Conservation (phyloP, 208 protist genomes). For the Crithidia acanthocephali region DNA sequence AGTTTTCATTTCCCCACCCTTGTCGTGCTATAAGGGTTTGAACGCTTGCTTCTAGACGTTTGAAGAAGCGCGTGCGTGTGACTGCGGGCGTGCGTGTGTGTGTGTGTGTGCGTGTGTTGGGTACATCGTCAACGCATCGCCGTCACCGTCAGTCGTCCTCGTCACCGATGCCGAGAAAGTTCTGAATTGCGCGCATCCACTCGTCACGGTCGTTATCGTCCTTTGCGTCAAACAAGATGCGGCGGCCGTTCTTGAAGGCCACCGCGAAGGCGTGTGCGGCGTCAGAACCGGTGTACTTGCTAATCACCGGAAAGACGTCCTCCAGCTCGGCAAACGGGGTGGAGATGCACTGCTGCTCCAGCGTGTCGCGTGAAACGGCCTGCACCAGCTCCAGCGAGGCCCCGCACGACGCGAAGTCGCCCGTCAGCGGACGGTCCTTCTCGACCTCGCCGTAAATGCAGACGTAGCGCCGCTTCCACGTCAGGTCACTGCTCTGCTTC, state of each 20-base stretch:
- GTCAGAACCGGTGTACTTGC: slow-evolving; percentile 77
- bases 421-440: slow-evolving; percentile 39
- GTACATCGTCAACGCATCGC: not conserved
- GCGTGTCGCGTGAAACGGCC: slow-evolving; percentile 66
- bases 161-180: slow-evolving; percentile 71
- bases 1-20: too few relatives aligned
- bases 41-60: too few relatives aligned
- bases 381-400: slow-evolving; percentile 58
- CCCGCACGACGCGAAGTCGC: slow-evolving; percentile 55
- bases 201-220: slow-evolving; percentile 51
- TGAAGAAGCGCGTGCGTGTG: too few relatives aligned
- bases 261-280: slow-evolving; percentile 71
- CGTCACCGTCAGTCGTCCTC: slow-evolving; percentile 34
- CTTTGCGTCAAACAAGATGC: slow-evolving; percentile 65
- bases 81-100: too few relatives aligned
- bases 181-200: slow-evolving; percentile 84
- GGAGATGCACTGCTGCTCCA: slow-evolving; percentile 77
- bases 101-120: too few relatives aligned
- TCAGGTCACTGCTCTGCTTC: slow-evolving; percentile 77
- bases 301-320: slow-evolving; percentile 75
- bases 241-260: slow-evolving; percentile 74
- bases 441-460: slow-evolving; percentile 69
- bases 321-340: slow-evolving; percentile 72
- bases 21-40: too few relatives aligned
- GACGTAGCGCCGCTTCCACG: slow-evolving; percentile 76